These are phyloP conservation scores for Rhizopus stolonifer DNA, from an alignment of 371 early-diverging fungal genomes.

Conservation along the genomic window DNA sequence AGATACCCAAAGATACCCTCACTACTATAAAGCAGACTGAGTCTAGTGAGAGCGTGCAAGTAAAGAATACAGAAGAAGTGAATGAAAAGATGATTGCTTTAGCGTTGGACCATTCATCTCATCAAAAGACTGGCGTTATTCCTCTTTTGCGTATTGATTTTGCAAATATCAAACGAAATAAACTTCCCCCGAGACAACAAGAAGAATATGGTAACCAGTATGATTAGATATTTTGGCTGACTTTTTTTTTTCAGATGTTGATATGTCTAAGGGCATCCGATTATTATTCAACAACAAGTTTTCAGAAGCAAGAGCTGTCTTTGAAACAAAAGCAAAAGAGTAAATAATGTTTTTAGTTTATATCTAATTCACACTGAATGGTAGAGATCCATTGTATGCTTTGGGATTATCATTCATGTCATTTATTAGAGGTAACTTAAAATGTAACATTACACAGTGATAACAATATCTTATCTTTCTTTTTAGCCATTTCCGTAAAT, in stretches of 20 bases:
- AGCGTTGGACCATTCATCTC: background rate
- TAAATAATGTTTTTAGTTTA: no score
- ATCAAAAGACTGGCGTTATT: slow-evolving; percentile 3
- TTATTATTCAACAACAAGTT: slow-evolving; percentile 60
- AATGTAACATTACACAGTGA: background rate
- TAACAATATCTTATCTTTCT: background rate
- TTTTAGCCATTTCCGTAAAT: slow-evolving; percentile 27
- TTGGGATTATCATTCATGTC: slow-evolving; percentile 43
- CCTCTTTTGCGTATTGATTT: slow-evolving; percentile 23
- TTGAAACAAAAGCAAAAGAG: slow-evolving; percentile 35
- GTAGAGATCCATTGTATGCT: slow-evolving; percentile 42
- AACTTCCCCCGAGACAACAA: slow-evolving; percentile 40
- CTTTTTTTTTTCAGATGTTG: slow-evolving; percentile 34
- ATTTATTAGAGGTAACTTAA: slow-evolving; percentile 41
- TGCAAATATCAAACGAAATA: slow-evolving; percentile 31
- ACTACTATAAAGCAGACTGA: background rate
- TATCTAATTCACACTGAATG: no score
- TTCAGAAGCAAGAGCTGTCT: slow-evolving; percentile 39
- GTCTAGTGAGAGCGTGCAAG: background rate
- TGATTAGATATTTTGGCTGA: background rate
- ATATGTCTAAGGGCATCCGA: slow-evolving; percentile 46
- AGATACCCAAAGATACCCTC: background rate
- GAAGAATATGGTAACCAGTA: slow-evolving; percentile 37
- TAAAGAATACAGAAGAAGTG: background rate
- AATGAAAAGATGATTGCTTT: slow-evolving; percentile 6